Conservation (phyloP, 345 rosid genomes). For the Crucihimalaya himalaica region DNA sequence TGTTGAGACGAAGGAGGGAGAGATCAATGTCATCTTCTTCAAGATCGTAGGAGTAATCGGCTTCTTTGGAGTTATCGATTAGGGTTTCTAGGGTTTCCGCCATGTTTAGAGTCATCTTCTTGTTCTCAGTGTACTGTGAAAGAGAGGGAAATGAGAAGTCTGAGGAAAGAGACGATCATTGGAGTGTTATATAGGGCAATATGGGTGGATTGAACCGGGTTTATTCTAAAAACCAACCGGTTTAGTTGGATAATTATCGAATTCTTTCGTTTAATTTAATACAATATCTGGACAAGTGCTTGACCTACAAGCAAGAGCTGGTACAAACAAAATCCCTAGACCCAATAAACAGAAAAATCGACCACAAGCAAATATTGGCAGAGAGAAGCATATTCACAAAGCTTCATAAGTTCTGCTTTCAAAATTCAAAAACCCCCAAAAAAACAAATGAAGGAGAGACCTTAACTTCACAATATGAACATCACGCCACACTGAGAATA, state of each 20-base stretch:
- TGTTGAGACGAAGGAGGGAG: constrained; percentile 42
- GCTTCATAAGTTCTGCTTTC: constrained; percentile 26
- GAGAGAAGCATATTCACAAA: constrained; percentile 32
- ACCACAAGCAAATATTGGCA: constrained; percentile 26
- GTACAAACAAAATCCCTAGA: constrained; percentile 2
- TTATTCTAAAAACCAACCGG: not conserved
- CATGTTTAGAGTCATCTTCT: constrained; percentile 22
- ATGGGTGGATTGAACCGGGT: constrained; percentile 3
- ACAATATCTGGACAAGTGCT: constrained; percentile 27
- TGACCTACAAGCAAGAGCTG: constrained; percentile 35
- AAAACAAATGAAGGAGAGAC: constrained; percentile 14
- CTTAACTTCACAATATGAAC: constrained; percentile 31
- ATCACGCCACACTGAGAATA: constrained; percentile 27
- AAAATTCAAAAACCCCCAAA: constrained; percentile 29
- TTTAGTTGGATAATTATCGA: constrained; percentile 13
- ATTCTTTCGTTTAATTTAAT: constrained; percentile 8
- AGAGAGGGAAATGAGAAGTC: not conserved
- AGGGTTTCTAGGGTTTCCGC: constrained; percentile 27
- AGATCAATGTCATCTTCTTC: constrained; percentile 39
- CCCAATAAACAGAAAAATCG: not conserved
- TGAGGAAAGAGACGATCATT: constrained; percentile 4
- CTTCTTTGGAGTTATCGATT: constrained; percentile 17
- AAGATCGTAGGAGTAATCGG: constrained; percentile 30
- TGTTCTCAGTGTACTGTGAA: not conserved
- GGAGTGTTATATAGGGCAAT: not conserved